phyloP scores from a whole-genome alignment of 805 yeast genomes.

The Suhomyces tanzawaensis region DNA sequence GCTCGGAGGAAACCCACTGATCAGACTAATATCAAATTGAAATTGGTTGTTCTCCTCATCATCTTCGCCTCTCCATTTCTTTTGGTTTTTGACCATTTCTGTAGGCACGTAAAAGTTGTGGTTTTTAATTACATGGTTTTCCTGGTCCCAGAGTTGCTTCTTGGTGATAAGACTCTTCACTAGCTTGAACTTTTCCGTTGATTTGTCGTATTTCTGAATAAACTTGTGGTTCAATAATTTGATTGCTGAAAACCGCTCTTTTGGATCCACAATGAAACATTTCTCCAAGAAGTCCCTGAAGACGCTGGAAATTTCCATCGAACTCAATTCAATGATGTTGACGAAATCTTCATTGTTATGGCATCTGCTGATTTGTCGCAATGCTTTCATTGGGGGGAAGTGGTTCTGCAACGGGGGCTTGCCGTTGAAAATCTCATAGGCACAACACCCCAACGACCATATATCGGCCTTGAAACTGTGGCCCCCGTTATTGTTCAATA shows the following conservation, averaged over 20 bases:
- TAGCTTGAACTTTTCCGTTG: slow-evolving; percentile 12
- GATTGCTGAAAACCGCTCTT: slow-evolving; percentile 29
- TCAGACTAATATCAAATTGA: slow-evolving; percentile 38
- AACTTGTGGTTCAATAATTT: slow-evolving; percentile 34
- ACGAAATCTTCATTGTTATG: slow-evolving; percentile 28
- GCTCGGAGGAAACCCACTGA: slow-evolving; percentile 17
- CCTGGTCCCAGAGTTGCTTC: slow-evolving; percentile 40
- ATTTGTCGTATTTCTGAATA: slow-evolving; percentile 19
- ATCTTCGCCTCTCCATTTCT: slow-evolving; percentile 23
- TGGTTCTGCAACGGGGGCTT: slow-evolving; percentile 61
- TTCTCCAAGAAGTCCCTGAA: slow-evolving; percentile 32
- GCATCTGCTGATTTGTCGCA: slow-evolving; percentile 37
- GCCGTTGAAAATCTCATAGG: slow-evolving; percentile 68
- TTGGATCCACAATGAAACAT: slow-evolving; percentile 36
- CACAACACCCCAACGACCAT: slow-evolving; percentile 80
- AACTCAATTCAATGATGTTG: slow-evolving; percentile 24
- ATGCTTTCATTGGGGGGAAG: slow-evolving; percentile 43
- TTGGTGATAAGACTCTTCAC: slow-evolving; percentile 32
- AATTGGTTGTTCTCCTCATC: slow-evolving; percentile 15
- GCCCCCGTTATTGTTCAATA: slow-evolving; percentile 57
- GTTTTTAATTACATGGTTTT: slow-evolving; percentile 28
- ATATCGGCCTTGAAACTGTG: slow-evolving; percentile 61
- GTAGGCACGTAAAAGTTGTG: slow-evolving; percentile 39
- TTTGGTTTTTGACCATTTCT: slow-evolving; percentile 32
- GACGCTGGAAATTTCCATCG: slow-evolving; percentile 18